phyloP scores from a whole-genome alignment of 2,329 filamentous ascomycete genomes.

The Penicillium sp. region DNA sequence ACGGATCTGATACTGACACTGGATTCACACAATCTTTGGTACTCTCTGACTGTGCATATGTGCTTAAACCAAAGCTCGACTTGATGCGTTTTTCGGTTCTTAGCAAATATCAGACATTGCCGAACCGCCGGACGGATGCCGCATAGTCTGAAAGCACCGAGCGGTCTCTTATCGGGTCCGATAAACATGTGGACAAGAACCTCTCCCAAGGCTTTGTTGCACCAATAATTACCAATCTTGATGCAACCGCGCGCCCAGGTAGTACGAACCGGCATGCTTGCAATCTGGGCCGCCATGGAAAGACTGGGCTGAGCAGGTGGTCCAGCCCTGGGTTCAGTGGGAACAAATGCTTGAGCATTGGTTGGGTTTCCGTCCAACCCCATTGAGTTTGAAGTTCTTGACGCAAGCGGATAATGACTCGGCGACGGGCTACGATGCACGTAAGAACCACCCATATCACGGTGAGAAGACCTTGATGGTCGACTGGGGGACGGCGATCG shows the following conservation, averaged over 20 bases:
- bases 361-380: background rate
- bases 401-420: background rate
- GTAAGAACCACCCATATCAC: background rate
- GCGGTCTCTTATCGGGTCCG: background rate
- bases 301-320: background rate
- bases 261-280: background rate
- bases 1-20: background rate
- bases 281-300: background rate
- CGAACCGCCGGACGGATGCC: background rate
- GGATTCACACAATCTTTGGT: background rate
- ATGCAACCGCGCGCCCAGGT: background rate
- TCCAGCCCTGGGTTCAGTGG: background rate
- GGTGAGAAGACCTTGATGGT: background rate
- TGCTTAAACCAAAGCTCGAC: slow-evolving; percentile 5
- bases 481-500: background rate
- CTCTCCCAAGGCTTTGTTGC: background rate
- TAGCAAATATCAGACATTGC: background rate
- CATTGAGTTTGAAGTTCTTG: background rate
- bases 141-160: slow-evolving; percentile 3
- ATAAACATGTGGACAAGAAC: background rate
- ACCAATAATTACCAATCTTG: background rate
- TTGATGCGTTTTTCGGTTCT: background rate
- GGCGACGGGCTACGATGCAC: background rate
- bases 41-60: background rate
- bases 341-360: too few species aligned